Evolutionary conservation across 1,139 yeast species (phyloP).

Genomic region (Candida sp.): DNA sequence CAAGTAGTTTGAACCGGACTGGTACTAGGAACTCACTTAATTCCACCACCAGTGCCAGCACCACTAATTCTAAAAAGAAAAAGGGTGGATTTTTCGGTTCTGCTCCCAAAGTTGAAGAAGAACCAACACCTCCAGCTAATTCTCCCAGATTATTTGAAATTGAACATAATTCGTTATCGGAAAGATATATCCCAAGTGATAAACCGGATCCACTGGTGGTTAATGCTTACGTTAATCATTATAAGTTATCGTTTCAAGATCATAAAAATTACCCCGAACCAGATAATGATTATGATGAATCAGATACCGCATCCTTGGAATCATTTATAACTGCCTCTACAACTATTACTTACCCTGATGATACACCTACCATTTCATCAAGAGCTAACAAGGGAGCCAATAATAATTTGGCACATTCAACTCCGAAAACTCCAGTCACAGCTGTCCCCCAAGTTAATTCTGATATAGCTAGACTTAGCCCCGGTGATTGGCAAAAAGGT

Average conservation of each 20-base stretch:
- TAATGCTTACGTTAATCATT: slow-evolving; percentile 20
- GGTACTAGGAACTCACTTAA: slow-evolving; percentile 24
- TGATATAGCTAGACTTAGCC: slow-evolving; percentile 10
- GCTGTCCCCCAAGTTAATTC: not conserved
- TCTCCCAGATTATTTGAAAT: slow-evolving; percentile 27
- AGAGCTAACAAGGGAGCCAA: too few relatives aligned
- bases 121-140: slow-evolving; percentile 10
- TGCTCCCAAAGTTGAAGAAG: not conserved
- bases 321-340: slow-evolving; percentile 39
- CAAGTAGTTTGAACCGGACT: slow-evolving; percentile 22
- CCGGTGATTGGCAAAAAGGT: slow-evolving; percentile 22
- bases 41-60: slow-evolving; percentile 15
- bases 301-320: slow-evolving; percentile 18
- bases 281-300: not conserved
- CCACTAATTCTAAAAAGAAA: slow-evolving; percentile 17
- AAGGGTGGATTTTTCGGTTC: slow-evolving; percentile 15
- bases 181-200: slow-evolving; percentile 21
- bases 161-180: slow-evolving; percentile 25
- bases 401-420: not conserved
- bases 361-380: slow-evolving; percentile 3
- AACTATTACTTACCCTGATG: slow-evolving; percentile 22
- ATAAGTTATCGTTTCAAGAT: slow-evolving; percentile 20
- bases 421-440: not conserved
- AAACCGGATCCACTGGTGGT: slow-evolving; percentile 20
- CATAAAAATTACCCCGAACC: not conserved